Percentiles rank a stretch among this genome's conserved stretches.
Conservation (phyloP, 768 basidiomycete genomes). For the Boletus sp. region DNA sequence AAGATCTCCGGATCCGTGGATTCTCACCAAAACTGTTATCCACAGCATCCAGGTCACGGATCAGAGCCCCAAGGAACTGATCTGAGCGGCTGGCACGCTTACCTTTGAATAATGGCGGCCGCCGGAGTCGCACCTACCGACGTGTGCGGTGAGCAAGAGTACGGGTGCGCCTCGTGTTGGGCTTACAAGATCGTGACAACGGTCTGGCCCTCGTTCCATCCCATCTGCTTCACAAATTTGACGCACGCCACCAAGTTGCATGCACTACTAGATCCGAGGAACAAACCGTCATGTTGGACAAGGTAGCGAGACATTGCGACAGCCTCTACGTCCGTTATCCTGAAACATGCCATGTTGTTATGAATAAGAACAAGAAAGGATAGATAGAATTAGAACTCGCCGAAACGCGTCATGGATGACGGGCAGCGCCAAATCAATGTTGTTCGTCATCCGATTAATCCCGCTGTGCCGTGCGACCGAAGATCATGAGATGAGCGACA, state of each 20-base stretch:
- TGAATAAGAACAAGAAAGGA: background rate
- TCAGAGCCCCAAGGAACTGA: background rate
- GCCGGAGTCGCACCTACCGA: constrained; percentile 80
- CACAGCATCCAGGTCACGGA: background rate
- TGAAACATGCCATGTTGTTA: constrained; percentile 27
- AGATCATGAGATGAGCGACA: background rate
- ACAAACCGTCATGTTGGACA: constrained; percentile 86
- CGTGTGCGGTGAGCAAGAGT: background rate
- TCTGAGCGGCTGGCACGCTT: constrained; percentile 11
- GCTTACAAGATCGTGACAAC: constrained; percentile 85
- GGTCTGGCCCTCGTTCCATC: constrained; percentile 63
- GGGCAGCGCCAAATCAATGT: constrained; percentile 80
- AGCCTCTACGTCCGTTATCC: constrained; percentile 90
- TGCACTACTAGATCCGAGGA: constrained; percentile 93
- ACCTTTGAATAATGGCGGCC: constrained; percentile 92
- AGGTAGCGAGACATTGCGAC: constrained; percentile 95
- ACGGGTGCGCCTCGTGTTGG: background rate
- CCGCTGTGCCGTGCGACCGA: constrained; percentile 48
- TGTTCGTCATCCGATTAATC: constrained; percentile 89
- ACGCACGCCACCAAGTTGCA: constrained; percentile 94
- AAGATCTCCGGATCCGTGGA: background rate
- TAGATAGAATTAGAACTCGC: constrained; percentile 34
- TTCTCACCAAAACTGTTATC: constrained; percentile 47
- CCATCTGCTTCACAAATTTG: constrained; percentile 67
- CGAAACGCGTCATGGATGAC: constrained; percentile 88